Base-by-base conservation (phyloP, 202 grass and related monocot genomes). In the Setaria italica region DNA sequence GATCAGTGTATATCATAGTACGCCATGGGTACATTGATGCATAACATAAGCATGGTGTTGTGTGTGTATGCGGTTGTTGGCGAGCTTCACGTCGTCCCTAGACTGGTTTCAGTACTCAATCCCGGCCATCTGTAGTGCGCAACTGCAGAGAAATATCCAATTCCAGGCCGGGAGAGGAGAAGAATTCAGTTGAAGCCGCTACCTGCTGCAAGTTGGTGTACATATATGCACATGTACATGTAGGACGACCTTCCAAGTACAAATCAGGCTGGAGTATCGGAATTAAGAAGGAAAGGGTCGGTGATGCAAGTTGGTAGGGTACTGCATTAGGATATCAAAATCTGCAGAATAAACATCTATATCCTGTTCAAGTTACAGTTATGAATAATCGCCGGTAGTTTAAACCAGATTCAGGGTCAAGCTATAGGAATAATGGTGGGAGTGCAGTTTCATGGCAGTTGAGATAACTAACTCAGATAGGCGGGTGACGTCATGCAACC, bases 1-100 rank as follows among this genome's bases (percentile, higher is more conserved):
- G 87, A 85, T 77, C 71, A 89, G 82, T 77, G 72, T 70, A 65
- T 14, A 72, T 77, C 72, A 85, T 81, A 10, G 73, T 83, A 72
- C 72, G 1, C 60, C 67, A 4, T 7, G 67, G 16, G 75, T 74
- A 85, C 70, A 21, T 85, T 30, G n/a, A 21, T 59, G n/a, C 2
- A 30, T 6, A 17, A 7, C 5, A 41, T 41, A 41, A 13, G 13
- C 12, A 17, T 19, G 15, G 16, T 19, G 4, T 15, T 54, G 14
- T n/a, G 41, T 46, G 9, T 32, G 16, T 17, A 3, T 41, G 6
- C 15, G 21, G 87, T 84, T 45, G 83, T 35, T 81, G 60, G 60
- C 11, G 37, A 73, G 29, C 53, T 70, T 76, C 41, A 82, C 66
- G 21, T 82, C 66, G 79, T 82, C 66, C 48, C 12, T 41, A 41